Evolutionary conservation across 768 basidiomycete species (phyloP), one percentile per base, ranked within the genome.

Genomic region (Inosperma sp.): DNA sequence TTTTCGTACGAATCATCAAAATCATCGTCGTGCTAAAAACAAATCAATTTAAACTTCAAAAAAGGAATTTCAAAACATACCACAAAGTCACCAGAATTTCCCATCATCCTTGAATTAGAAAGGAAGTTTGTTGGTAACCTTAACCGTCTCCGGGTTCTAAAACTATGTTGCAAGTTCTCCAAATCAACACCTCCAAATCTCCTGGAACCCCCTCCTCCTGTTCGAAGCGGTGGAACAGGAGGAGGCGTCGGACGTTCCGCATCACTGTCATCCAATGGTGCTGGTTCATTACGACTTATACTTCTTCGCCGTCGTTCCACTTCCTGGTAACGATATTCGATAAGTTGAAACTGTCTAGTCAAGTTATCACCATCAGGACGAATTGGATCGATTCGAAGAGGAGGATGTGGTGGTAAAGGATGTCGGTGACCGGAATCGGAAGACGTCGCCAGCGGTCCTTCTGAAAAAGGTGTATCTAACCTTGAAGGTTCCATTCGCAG

Each of bases 1-100:
- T 71, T 78, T 62, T 91, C 88, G 58, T 89, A 90, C 2, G 88
- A 89, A 5, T 74, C 65, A 55, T 88, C 85, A 61, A 88, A 84
- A 54, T 88, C 76, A 59, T 89, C 86, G 52, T 89, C 88, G 46
- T 81, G 79, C 86, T 86, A 44, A 7, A 44, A 42, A 23, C 21
- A 29, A 27, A 49, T 14, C 23, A 16, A 5, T 21, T 8, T 34
- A 40, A 53, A 40, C 33, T 56, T 52, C 51, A 51, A 50, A 48
- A 14, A 34, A 19, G 34, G 26, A 30, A 4, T 34, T 25, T 39
- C 6, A 21, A 36, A 40, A 70, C 80, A 26, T 54, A 85, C 84
- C 65, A 88, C 51, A 21, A 55, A 50, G 16, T 55, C 53, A 22
- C 53, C 49, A 25, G 47, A 17, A 22, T 21, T 44, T 26, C 49